Evolutionary conservation across 371 early-diverging fungal genomes (phyloP).

Genomic region (Smittium mucronatum): DNA sequence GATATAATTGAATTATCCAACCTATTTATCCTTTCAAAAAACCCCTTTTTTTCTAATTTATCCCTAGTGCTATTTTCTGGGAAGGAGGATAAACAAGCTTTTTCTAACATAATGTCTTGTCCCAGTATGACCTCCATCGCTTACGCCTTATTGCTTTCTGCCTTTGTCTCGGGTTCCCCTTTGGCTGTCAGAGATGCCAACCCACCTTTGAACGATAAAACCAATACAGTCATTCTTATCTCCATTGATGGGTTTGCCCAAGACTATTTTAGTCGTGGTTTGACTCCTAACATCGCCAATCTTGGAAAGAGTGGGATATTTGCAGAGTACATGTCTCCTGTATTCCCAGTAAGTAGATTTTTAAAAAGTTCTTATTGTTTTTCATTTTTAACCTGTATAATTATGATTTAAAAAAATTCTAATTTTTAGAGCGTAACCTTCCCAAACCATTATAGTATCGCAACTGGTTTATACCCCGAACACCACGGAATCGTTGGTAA

Average conservation of each 20-base stretch:
- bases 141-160: too few relatives aligned
- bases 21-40: too few relatives aligned
- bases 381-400: slow-evolving; percentile 35
- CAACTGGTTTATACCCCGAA: slow-evolving; percentile 83
- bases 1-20: too few relatives aligned
- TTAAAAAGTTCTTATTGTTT: slow-evolving; percentile 19
- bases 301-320: slow-evolving; percentile 38
- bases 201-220: too few relatives aligned
- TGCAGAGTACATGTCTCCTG: slow-evolving; percentile 30
- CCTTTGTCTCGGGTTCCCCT: too few relatives aligned
- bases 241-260: slow-evolving; percentile 85
- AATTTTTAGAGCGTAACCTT: slow-evolving; percentile 42
- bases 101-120: too few relatives aligned
- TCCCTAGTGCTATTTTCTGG: too few relatives aligned
- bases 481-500: slow-evolving; percentile 89
- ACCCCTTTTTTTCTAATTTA: too few relatives aligned
- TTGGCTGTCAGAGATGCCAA: too few relatives aligned
- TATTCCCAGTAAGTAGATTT: slow-evolving; percentile 14
- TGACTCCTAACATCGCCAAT: slow-evolving; percentile 51
- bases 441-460: slow-evolving; percentile 87
- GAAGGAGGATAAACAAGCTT: too few relatives aligned
- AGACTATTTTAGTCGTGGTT: slow-evolving; percentile 61
- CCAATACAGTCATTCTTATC: slow-evolving; percentile 58
- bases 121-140: too few relatives aligned
- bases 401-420: not conserved